phyloP scores from a whole-genome alignment of 257 asterid species.

The Avicennia marina region DNA sequence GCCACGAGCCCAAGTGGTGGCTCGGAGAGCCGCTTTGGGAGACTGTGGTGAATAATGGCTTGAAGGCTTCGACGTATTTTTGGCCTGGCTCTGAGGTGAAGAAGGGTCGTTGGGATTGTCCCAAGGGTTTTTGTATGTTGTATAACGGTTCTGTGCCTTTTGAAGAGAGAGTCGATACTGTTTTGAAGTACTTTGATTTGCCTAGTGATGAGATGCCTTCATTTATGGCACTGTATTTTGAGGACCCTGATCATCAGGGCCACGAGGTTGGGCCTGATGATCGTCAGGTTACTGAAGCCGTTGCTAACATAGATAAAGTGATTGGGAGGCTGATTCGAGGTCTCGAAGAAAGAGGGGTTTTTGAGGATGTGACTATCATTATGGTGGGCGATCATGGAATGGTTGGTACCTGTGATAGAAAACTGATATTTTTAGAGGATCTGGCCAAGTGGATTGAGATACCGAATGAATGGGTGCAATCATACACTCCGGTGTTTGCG shows the following conservation, averaged over 20 bases:
- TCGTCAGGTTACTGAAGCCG: constrained; percentile 51
- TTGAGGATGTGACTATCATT: constrained; percentile 55
- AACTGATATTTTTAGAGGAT: constrained; percentile 60
- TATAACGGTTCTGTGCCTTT: constrained; percentile 62
- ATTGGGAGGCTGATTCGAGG: constrained; percentile 60
- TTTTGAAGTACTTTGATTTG: constrained; percentile 59
- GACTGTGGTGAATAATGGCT: constrained; percentile 50
- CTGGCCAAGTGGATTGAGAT: constrained; percentile 45
- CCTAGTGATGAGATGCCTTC: constrained; percentile 50
- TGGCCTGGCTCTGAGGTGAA: constrained; percentile 80
- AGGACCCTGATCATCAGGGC: constrained; percentile 78
- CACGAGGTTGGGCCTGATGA: constrained; percentile 67
- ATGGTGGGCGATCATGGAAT: constrained; percentile 76
- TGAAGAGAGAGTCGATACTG: constrained; percentile 61
- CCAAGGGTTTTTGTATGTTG: constrained; percentile 32
- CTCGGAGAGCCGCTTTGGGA: constrained; percentile 77
- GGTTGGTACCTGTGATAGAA: constrained; percentile 72
- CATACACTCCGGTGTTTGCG: constrained; percentile 51
- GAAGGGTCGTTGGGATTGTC: constrained; percentile 64
- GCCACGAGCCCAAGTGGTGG: constrained; percentile 73
- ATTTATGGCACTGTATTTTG: constrained; percentile 59
- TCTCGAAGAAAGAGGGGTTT: constrained; percentile 50
- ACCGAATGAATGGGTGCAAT: constrained; percentile 57
- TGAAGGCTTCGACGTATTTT: constrained; percentile 59
- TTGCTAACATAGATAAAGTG: constrained; percentile 37